Evolutionary conservation across 1,139 yeast species (phyloP).

Genomic region (Zygoascus hellenicus): DNA sequence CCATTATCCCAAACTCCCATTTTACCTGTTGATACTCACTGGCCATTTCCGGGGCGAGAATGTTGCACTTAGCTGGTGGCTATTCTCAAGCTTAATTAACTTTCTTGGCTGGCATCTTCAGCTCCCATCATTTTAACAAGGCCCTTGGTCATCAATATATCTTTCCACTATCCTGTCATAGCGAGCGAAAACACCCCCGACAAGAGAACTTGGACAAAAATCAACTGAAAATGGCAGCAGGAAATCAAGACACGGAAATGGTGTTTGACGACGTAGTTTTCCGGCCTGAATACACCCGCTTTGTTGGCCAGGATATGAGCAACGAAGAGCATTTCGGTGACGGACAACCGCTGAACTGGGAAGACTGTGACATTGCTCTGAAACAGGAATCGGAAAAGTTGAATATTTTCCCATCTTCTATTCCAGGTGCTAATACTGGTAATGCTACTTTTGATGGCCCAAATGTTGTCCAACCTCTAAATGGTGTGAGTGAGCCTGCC

Average conservation of each 20-base stretch:
- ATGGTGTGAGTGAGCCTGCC: neutral
- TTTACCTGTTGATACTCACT: too few relatives aligned
- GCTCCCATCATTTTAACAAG: too few relatives aligned
- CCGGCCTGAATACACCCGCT: neutral
- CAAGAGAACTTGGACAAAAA: too few relatives aligned
- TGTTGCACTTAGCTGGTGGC: too few relatives aligned
- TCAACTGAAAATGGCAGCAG: too few relatives aligned
- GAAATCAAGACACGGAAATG: neutral
- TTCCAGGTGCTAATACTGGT: neutral
- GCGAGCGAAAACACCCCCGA: too few relatives aligned
- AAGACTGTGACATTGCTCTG: constrained; percentile 8
- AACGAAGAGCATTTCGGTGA: neutral
- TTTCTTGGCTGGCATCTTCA: too few relatives aligned
- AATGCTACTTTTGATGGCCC: neutral
- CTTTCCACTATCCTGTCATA: neutral
- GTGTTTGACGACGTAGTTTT: neutral
- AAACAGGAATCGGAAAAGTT: neutral
- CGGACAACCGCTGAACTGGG: constrained; percentile 9
- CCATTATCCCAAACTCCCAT: too few relatives aligned
- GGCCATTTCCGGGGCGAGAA: too few relatives aligned
- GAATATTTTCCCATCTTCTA: neutral
- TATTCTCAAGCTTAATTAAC: too few relatives aligned
- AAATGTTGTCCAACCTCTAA: neutral
- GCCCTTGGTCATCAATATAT: neutral
- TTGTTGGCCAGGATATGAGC: too few relatives aligned